Percentiles rank a stretch among this genome's conserved stretches.
Conservation (phyloP, 805 yeast genomes). For the Lachancea sp. region DNA sequence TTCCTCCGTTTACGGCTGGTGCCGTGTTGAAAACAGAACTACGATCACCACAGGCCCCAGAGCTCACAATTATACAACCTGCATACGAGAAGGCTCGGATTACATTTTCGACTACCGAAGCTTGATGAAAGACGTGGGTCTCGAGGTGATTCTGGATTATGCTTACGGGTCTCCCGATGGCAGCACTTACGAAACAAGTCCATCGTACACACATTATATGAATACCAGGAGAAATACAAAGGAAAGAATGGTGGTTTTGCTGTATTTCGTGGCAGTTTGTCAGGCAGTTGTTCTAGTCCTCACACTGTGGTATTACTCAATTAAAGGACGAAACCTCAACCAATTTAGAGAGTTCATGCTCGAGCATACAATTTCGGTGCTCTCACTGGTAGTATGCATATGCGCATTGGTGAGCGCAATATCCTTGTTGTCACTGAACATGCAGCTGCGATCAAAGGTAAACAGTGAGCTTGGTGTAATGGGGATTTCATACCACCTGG, state of each 20-base stretch:
- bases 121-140: conserved; percentile 19
- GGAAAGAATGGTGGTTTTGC: conserved; percentile 14
- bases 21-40: conserved; percentile 17
- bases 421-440: conserved; percentile 15
- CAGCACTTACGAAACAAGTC: conserved; percentile 4
- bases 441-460: conserved; percentile 18
- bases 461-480: conserved; percentile 19
- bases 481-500: conserved; percentile 26
- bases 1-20: conserved; percentile 22
- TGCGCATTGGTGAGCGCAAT: conserved; percentile 18
- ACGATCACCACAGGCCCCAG: background rate
- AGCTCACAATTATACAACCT: conserved; percentile 11
- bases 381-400: conserved; percentile 20
- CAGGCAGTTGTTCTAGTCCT: conserved; percentile 12
- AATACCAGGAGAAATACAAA: conserved; percentile 11
- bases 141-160: conserved; percentile 26
- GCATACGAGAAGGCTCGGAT: conserved; percentile 14
- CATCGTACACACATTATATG: conserved; percentile 15
- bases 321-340: conserved; percentile 23
- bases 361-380: conserved; percentile 21
- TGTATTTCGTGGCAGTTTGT: conserved; percentile 13
- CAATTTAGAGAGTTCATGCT: conserved; percentile 17
- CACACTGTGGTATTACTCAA: conserved; percentile 24
- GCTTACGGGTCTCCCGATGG: conserved; percentile 18
- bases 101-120: conserved; percentile 28